Conservation (phyloP, 2,329 filamentous ascomycete species). For the Colletotrichum abscissum region DNA sequence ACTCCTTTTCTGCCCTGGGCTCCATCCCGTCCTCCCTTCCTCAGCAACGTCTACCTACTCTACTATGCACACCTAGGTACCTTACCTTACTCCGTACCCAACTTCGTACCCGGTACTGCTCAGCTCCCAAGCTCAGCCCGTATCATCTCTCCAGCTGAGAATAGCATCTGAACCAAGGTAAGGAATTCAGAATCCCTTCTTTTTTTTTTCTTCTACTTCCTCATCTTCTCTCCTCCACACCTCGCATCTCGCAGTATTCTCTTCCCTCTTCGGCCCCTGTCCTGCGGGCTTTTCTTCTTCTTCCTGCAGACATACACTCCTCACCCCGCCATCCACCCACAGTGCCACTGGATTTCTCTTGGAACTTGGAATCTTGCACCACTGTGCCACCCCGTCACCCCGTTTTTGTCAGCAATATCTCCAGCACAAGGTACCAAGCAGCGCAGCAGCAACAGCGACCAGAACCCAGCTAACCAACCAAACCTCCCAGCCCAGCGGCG, state of each 20-base stretch:
- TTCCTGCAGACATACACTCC: background rate
- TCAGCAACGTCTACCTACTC: background rate
- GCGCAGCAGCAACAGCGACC: background rate
- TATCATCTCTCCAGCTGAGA: background rate
- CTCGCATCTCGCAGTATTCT: background rate
- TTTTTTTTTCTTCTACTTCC: background rate
- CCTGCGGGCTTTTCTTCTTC: background rate
- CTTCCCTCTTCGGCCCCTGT: background rate
- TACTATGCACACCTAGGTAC: no score
- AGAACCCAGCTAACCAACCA: slow-evolving; percentile 8
- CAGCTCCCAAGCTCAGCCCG: no score
- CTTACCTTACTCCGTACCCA: no score
- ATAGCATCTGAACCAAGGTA: background rate
- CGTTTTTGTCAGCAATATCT: background rate
- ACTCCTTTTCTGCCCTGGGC: background rate
- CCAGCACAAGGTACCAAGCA: background rate
- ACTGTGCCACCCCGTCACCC: background rate
- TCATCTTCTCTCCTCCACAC: background rate
- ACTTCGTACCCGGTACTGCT: background rate
- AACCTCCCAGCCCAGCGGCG: slow-evolving; percentile 6
- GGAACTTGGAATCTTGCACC: background rate
- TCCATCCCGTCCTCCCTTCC: background rate
- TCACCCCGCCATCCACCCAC: background rate
- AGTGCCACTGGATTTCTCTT: background rate
- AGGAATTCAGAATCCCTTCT: background rate